Percentiles rank a stretch among this genome's conserved stretches.
Evolutionary conservation across 805 yeast species (phyloP).

Genomic region (Saccharomyces cerevisiae): DNA sequence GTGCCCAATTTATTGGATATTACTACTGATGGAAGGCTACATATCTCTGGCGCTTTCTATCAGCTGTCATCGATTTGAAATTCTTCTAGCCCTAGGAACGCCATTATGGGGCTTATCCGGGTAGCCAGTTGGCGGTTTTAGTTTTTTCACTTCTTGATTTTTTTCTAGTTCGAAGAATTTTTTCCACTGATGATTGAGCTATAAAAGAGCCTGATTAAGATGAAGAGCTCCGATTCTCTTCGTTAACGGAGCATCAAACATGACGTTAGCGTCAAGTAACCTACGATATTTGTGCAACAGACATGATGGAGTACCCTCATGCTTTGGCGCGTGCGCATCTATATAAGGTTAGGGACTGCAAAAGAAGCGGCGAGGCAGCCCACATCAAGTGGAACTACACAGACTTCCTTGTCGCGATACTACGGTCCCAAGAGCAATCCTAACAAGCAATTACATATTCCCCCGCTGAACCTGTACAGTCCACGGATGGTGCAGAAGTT

Average conservation of each 20-base stretch:
- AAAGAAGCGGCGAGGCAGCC: background rate
- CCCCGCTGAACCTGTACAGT: slow-evolving; percentile 10
- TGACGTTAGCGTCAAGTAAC: background rate
- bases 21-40: background rate
- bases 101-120: background rate
- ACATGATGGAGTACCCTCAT: background rate
- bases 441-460: slow-evolving; percentile 20
- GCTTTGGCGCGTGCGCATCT: background rate
- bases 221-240: no score
- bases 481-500: background rate
- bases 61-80: background rate
- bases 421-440: slow-evolving; percentile 16
- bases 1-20: no score
- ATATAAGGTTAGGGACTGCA: background rate
- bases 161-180: no score
- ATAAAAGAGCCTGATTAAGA: background rate
- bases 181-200: background rate
- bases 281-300: background rate
- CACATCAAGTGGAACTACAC: background rate
- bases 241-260: no score
- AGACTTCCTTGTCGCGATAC: slow-evolving; percentile 9
- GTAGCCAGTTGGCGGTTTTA: background rate
- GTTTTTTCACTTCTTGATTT: no score
- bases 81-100: background rate
- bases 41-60: background rate